Percentiles rank a stretch among this genome's conserved stretches.
Conservation (phyloP, 2,329 filamentous ascomycete species). For the Hawksworthiomyces lignivorus region DNA sequence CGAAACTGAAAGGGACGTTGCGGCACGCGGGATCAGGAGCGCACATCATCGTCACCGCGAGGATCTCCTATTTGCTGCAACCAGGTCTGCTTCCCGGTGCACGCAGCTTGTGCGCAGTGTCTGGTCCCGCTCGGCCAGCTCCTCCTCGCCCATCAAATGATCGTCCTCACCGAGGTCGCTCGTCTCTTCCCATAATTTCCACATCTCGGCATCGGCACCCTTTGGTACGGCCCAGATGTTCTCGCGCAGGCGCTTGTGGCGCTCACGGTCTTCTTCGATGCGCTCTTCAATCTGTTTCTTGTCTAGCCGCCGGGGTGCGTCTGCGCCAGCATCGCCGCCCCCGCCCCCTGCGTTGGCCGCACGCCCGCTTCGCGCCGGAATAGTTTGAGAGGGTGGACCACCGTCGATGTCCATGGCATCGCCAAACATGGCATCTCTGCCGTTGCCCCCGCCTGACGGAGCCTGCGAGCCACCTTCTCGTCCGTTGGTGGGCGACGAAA, state of each 20-base stretch:
- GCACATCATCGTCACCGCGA: neutral
- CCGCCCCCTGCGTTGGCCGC: constrained; percentile 18
- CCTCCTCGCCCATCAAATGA: constrained; percentile 67
- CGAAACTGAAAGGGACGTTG: too few species aligned
- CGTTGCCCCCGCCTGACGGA: neutral
- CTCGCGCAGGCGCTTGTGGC: constrained; percentile 86
- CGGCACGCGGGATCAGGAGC: too few species aligned
- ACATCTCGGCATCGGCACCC: constrained; percentile 61
- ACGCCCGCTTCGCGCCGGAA: constrained; percentile 21
- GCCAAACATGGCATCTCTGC: constrained; percentile 17
- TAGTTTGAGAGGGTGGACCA: constrained; percentile 33
- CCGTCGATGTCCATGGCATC: constrained; percentile 28
- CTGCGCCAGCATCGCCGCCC: constrained; percentile 21
- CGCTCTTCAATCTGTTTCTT: constrained; percentile 89
- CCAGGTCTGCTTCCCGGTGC: constrained; percentile 21
- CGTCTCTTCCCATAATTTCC: constrained; percentile 77
- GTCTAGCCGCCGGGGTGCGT: constrained; percentile 45
- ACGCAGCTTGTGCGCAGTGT: constrained; percentile 28
- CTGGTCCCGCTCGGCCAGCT: constrained; percentile 43
- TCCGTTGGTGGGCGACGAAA: constrained; percentile 40
- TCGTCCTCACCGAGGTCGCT: constrained; percentile 88
- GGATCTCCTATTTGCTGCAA: constrained; percentile 13
- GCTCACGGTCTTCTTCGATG: constrained; percentile 92
- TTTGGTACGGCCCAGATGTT: constrained; percentile 83
- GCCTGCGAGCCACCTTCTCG: too few species aligned